A percentile compares a stretch with the other conserved stretches of the same genome.
These are phyloP conservation scores for Pythium plurisporium DNA, from an alignment of 352 stramenopile species.

Conservation along the genomic window DNA sequence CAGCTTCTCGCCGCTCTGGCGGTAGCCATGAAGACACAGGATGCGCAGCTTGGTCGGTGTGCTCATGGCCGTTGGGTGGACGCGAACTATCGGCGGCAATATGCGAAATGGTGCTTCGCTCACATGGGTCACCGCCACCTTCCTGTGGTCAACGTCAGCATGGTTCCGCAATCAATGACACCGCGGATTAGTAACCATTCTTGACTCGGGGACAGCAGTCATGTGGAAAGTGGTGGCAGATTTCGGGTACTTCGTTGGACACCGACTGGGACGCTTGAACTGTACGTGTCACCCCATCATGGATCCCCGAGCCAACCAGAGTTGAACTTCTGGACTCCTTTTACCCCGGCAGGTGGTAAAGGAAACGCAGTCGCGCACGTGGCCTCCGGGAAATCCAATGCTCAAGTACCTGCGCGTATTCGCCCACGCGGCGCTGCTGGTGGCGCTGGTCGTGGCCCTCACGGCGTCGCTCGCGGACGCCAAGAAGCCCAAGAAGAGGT, in stretches of 20 bases:
- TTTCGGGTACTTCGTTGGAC: background rate
- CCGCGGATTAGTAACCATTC: background rate
- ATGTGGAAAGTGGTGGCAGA: background rate
- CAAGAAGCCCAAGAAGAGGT: slow-evolving; percentile 51
- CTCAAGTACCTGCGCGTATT: slow-evolving; percentile 19
- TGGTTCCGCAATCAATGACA: background rate
- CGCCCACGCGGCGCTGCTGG: slow-evolving; percentile 26
- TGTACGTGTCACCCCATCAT: slow-evolving; percentile 13
- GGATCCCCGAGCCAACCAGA: background rate
- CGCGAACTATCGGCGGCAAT: background rate
- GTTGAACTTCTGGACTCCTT: slow-evolving; percentile 21
- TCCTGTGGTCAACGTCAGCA: background rate
- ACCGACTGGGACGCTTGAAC: background rate
- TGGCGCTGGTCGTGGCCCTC: slow-evolving; percentile 29
- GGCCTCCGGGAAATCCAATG: background rate
- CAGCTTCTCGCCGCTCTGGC: slow-evolving; percentile 70
- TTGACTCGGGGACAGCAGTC: background rate
- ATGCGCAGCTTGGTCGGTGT: slow-evolving; percentile 55
- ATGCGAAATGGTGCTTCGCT: slow-evolving; percentile 18
- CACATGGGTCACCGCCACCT: slow-evolving; percentile 2
- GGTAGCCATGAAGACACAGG: slow-evolving; percentile 83
- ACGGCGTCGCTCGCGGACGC: slow-evolving; percentile 13
- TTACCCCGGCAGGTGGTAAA: slow-evolving; percentile 1
- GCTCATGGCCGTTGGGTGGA: slow-evolving; percentile 13
- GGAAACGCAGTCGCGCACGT: background rate